Evolutionary conservation across 306 rosid genomes (phyloP), one percentile per base, ranked within the genome.

Genomic region (Cicer chorassanicum): DNA sequence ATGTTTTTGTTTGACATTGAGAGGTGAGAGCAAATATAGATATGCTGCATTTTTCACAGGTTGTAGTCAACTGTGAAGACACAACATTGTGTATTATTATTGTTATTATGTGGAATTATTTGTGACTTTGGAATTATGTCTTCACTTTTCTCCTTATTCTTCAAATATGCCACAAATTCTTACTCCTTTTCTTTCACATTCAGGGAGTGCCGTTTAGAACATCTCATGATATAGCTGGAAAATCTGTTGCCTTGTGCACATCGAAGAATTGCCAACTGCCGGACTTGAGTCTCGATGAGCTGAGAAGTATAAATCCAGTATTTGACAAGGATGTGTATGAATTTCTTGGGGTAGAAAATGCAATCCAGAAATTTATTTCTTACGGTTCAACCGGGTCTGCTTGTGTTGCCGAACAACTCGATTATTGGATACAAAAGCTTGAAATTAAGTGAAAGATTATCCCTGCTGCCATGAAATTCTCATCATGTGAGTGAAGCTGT

Each of bases 131-230:
- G 65, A 61, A 68, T 55, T 60, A 39, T 44, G 70, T 7, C 7
- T 59, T 70, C 9, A 2, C n/a, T 9, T 41, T 42, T 49, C 48
- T 70, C 49, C 14, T 42, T 42, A 29, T 24, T 40, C 21, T 73
- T 59, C 64, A 71, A 74, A 29, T 48, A 45, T 50, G 46, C 29
- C 14, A 3, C 54, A 8, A 19, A 15, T 44, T 76, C 57, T 44
- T 40, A 49, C 48, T 46, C 6, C 34, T 50, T 61, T 73, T 13
- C 56, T 41, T 48, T 80, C 70, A 42, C 81, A 14, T 72, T 61
- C 87, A 94, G 99, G 99, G 88, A 64, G 80, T 94, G 44, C 97
- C 99, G 39, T 94, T 94, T 76, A 86, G 99, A 74, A 94, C 99
- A 4, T 90, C 97, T 78, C 99, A 94, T 78, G 99, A 92, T 80